Evolutionary conservation across 495 filamentous ascomycete genomes (phyloP).

Genomic region (Talaromyces thailandensis): DNA sequence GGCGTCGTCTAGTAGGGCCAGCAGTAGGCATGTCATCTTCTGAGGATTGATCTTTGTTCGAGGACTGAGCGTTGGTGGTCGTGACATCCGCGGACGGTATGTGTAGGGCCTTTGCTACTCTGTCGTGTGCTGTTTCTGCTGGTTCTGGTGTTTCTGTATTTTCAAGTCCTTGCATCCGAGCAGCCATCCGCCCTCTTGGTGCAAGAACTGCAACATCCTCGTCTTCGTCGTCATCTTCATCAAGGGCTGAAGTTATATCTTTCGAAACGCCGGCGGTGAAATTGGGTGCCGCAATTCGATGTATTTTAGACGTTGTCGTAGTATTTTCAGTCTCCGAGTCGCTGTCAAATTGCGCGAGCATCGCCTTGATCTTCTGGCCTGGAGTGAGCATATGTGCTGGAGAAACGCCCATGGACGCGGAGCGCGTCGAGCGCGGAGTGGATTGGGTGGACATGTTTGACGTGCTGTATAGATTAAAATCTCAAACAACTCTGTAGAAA

Average conservation of each 20-base stretch:
- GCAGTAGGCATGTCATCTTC: constrained; percentile 30
- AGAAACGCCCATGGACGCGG: constrained; percentile 23
- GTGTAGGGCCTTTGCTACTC: constrained; percentile 21
- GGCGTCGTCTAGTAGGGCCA: constrained; percentile 22
- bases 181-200: constrained; percentile 63
- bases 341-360: constrained; percentile 55
- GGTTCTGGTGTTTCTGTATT: constrained; percentile 7
- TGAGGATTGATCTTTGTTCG: constrained; percentile 10
- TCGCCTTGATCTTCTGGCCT: constrained; percentile 57
- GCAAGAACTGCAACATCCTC: constrained; percentile 45
- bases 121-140: constrained; percentile 26
- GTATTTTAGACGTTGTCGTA: constrained; percentile 9
- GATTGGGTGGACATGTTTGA: constrained; percentile 29
- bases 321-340: constrained; percentile 44
- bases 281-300: constrained; percentile 7
- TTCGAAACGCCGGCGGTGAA: not conserved
- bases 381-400: constrained; percentile 48
- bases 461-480: not conserved
- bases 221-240: constrained; percentile 17
- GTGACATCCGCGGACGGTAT: constrained; percentile 1
- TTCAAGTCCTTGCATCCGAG: constrained; percentile 46
- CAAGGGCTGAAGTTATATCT: constrained; percentile 6
- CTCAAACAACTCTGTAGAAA: not conserved
- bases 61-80: constrained; percentile 6
- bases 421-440: constrained; percentile 35